Conservation (phyloP, 345 rosid species). For the Eucalyptus lansdowneana region DNA sequence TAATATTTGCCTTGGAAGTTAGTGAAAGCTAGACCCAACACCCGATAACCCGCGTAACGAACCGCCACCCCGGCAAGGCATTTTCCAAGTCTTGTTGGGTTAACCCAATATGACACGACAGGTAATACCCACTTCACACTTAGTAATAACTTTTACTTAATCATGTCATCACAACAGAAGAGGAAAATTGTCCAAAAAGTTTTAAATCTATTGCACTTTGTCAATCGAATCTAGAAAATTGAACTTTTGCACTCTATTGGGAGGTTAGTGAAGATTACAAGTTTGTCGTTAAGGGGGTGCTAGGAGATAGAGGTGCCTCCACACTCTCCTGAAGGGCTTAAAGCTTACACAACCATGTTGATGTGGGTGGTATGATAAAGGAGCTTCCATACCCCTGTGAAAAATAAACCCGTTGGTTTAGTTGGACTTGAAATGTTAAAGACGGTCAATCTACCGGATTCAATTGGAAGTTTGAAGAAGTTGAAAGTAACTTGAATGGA, state of each 20-base stretch:
- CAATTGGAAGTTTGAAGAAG: neutral
- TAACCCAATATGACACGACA: too few species aligned
- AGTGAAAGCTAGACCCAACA: too few species aligned
- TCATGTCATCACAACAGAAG: neutral
- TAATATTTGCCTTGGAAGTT: too few species aligned
- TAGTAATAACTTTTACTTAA: too few species aligned
- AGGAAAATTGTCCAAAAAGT: too few species aligned
- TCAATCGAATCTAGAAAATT: neutral
- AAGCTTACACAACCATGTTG: neutral
- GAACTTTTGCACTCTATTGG: neutral
- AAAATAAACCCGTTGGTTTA: neutral
- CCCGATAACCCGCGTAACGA: too few species aligned
- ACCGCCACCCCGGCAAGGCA: too few species aligned
- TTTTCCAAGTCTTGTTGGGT: too few species aligned
- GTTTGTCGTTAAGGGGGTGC: neutral
- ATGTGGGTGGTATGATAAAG: neutral
- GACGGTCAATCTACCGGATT: neutral
- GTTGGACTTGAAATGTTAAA: neutral
- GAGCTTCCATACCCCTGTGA: neutral
- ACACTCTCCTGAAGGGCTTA: neutral
- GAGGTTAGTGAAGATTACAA: neutral
- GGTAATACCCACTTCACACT: too few species aligned
- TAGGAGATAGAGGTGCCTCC: neutral
- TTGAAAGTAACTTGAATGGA: neutral
- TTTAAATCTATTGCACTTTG: too few species aligned